These are phyloP conservation scores for Phaeosphaeria sp. DNA, from an alignment of 2,329 filamentous ascomycete species.

Conservation along the genomic window DNA sequence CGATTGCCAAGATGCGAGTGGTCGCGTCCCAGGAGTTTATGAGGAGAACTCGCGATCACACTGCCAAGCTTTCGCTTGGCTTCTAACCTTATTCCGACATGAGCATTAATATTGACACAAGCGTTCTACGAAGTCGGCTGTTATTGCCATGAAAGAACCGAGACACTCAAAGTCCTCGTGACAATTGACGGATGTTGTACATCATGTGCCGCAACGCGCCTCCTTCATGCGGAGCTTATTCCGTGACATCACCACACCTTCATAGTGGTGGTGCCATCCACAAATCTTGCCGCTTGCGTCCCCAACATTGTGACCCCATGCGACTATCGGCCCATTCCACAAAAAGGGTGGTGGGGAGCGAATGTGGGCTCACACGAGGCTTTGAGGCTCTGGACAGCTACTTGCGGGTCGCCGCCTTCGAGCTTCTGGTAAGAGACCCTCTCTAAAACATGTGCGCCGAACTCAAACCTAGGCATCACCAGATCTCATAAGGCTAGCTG, in stretches of 20 bases:
- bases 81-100: constrained; percentile 4
- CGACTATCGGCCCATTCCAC: background rate
- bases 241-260: background rate
- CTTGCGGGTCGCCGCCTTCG: background rate
- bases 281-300: background rate
- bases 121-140: background rate
- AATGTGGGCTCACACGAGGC: background rate
- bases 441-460: background rate
- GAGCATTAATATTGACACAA: background rate
- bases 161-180: background rate
- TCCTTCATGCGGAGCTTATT: background rate
- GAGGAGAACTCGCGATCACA: background rate
- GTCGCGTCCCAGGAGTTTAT: background rate
- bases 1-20: too few species aligned
- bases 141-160: background rate
- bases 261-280: background rate
- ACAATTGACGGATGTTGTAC: background rate
- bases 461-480: background rate
- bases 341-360: background rate
- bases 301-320: background rate
- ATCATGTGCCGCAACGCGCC: background rate
- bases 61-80: background rate
- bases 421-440: background rate
- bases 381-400: background rate
- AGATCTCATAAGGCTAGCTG: background rate